Evolutionary conservation across 306 rosid genomes (phyloP).

Genomic region (Cicer judaicum): DNA sequence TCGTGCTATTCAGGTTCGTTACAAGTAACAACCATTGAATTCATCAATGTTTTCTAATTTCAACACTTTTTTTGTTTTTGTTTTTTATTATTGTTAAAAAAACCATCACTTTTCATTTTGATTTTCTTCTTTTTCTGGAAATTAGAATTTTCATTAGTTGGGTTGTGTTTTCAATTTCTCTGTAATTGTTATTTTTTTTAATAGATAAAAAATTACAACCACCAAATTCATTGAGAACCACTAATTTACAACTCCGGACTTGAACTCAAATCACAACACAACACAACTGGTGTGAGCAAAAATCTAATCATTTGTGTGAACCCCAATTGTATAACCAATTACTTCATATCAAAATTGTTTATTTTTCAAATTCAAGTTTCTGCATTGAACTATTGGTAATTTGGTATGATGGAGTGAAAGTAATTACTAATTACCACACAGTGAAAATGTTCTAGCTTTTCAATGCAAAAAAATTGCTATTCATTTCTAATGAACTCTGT

Average conservation of each 20-base stretch:
- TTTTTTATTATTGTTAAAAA: slow-evolving; percentile 9
- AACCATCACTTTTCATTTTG: slow-evolving; percentile 18
- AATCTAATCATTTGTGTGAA: no score
- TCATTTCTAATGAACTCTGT: slow-evolving; percentile 13
- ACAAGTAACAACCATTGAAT: background rate
- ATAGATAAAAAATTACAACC: no score
- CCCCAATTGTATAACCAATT: background rate
- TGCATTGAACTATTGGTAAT: slow-evolving; percentile 5
- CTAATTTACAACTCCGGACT: no score
- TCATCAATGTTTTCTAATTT: slow-evolving; percentile 1
- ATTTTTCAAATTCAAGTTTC: background rate
- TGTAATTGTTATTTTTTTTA: no score
- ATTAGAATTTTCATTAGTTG: slow-evolving; percentile 23
- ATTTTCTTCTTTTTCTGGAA: slow-evolving; percentile 28
- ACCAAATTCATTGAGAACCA: no score
- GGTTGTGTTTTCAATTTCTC: background rate
- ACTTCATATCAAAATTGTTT: background rate
- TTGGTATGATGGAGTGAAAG: background rate
- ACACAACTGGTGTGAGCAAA: no score
- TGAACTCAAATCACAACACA: no score
- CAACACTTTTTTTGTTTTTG: background rate
- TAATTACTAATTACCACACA: no score
- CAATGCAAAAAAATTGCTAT: slow-evolving; percentile 34
- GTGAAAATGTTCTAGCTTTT: slow-evolving; percentile 2
- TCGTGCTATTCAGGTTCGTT: slow-evolving; percentile 79